Percentiles rank a stretch among this genome's conserved stretches.
phyloP scores from a whole-genome alignment of 75 land plant genomes.

The Sequoia sempervirens region DNA sequence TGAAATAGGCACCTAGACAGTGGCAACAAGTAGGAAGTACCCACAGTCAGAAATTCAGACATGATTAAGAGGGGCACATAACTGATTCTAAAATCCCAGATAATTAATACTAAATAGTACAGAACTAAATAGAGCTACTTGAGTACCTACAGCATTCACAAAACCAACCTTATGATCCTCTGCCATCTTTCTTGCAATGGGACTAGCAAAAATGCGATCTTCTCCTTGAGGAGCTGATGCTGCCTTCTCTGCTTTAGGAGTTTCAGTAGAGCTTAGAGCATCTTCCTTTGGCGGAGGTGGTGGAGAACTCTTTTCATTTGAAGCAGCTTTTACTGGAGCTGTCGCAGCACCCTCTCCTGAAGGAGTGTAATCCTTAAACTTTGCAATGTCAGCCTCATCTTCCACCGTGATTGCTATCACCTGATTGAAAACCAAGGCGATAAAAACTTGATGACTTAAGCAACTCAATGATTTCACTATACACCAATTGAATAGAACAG shows the following conservation, averaged over 20 bases:
- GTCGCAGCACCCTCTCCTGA: constrained; percentile 51
- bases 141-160: neutral
- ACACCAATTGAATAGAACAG: neutral
- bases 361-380: constrained; percentile 74
- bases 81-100: neutral
- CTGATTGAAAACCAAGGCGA: constrained; percentile 22
- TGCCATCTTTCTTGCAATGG: constrained; percentile 85
- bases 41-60: neutral
- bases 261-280: constrained; percentile 25
- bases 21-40: neutral
- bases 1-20: constrained; percentile 69
- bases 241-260: constrained; percentile 20
- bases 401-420: constrained; percentile 87
- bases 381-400: constrained; percentile 68
- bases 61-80: constrained; percentile 5
- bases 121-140: neutral
- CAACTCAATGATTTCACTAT: neutral
- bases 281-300: constrained; percentile 31
- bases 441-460: neutral
- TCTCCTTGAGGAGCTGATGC: constrained; percentile 17
- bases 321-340: constrained; percentile 17
- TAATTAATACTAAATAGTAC: neutral
- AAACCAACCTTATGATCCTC: constrained; percentile 74
- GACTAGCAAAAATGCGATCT: constrained; percentile 84
- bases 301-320: neutral